Percentiles rank a stretch among this genome's conserved stretches.
Conservation (phyloP, 805 yeast species). For the Wickerhamomyces alni region DNA sequence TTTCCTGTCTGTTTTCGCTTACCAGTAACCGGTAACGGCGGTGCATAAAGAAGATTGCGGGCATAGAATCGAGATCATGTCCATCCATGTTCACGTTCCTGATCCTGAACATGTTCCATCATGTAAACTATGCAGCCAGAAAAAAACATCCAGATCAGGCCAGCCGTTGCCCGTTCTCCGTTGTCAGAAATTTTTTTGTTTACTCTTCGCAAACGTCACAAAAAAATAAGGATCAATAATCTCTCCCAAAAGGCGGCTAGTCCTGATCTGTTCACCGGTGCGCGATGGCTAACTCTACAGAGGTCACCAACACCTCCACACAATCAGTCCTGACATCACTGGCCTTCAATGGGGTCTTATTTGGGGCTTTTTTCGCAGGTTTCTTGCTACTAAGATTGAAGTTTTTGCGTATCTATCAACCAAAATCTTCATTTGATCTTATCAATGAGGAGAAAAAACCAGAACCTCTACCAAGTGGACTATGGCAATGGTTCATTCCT, state of each 20-base stretch:
- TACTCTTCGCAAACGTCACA: too few relatives aligned
- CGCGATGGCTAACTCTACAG: conserved; percentile 10
- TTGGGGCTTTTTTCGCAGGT: conserved; percentile 50
- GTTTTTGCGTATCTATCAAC: conserved; percentile 74
- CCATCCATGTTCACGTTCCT: too few relatives aligned
- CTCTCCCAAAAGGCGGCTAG: not conserved
- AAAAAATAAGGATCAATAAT: too few relatives aligned
- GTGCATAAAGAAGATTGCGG: too few relatives aligned
- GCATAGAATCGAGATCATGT: too few relatives aligned
- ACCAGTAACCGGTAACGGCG: too few relatives aligned
- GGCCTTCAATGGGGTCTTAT: conserved; percentile 60
- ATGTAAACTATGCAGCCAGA: too few relatives aligned
- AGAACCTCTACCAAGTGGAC: conserved; percentile 64
- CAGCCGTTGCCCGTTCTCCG: too few relatives aligned
- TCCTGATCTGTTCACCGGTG: not conserved
- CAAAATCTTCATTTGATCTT: conserved; percentile 63
- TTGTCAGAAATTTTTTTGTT: too few relatives aligned
- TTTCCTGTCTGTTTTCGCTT: too few relatives aligned
- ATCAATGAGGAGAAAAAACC: conserved; percentile 60
- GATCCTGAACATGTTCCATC: too few relatives aligned
- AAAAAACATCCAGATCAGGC: too few relatives aligned
- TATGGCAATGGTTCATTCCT: conserved; percentile 63
- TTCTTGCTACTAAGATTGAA: conserved; percentile 63
- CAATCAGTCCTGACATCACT: conserved; percentile 70
- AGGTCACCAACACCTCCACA: conserved; percentile 46